Percentiles rank a stretch among this genome's conserved stretches.
Evolutionary conservation across 352 stramenopile species (phyloP).

Genomic region (Saprolegnia diclina): DNA sequence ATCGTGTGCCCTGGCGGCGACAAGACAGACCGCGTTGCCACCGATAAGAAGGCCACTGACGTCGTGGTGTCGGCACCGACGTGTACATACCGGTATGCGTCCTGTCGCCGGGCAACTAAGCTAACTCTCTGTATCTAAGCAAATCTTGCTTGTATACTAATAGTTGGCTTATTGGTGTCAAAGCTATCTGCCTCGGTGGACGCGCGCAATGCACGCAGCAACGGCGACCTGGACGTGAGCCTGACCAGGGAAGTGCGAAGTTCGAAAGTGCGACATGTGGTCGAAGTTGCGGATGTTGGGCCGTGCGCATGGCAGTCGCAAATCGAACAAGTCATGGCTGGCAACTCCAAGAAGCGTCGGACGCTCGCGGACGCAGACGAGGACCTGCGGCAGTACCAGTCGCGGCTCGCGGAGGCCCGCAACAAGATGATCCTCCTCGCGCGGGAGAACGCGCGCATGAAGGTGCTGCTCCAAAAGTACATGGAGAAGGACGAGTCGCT

Average conservation of each 20-base stretch:
- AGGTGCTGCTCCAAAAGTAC: conserved; percentile 81
- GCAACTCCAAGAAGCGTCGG: conserved; percentile 19
- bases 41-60: too few species aligned
- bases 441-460: conserved; percentile 82
- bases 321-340: conserved; percentile 6
- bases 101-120: too few species aligned
- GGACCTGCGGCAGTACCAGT: conserved; percentile 21
- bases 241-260: background rate
- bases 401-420: conserved; percentile 14
- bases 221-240: too few species aligned
- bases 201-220: too few species aligned
- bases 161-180: too few species aligned
- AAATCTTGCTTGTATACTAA: too few species aligned
- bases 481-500: conserved; percentile 81
- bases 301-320: conserved; percentile 7
- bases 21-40: too few species aligned
- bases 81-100: too few species aligned
- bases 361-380: conserved; percentile 25
- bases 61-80: too few species aligned
- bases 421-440: conserved; percentile 38
- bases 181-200: too few species aligned
- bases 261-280: background rate
- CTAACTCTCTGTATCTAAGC: too few species aligned
- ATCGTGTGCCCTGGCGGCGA: too few species aligned
- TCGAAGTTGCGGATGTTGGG: conserved; percentile 1